phyloP scores from a whole-genome alignment of 164 flowering plant genomes.

The Umbilicus rupestris region DNA sequence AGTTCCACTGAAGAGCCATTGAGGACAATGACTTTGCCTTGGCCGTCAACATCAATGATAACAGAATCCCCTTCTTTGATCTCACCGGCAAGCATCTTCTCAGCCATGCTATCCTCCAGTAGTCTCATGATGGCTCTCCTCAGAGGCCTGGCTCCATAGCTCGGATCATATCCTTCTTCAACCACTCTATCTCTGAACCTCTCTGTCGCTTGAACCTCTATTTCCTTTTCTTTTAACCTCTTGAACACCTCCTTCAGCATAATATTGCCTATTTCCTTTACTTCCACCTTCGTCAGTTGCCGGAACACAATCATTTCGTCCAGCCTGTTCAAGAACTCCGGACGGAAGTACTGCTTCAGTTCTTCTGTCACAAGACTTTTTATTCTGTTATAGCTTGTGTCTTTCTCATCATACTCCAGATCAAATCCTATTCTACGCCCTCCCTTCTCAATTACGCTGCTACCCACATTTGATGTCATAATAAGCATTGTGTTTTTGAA shows the following conservation, averaged over 20 bases:
- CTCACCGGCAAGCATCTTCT: slow-evolving; percentile 19
- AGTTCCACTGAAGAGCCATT: slow-evolving; percentile 1
- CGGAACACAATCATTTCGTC: slow-evolving; percentile 29
- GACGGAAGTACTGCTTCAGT: slow-evolving; percentile 21
- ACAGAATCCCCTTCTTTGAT: slow-evolving; percentile 21
- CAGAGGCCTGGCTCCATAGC: slow-evolving; percentile 31
- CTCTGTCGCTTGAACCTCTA: slow-evolving; percentile 16
- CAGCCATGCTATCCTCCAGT: slow-evolving; percentile 26
- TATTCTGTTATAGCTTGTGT: slow-evolving; percentile 11
- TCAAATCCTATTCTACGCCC: slow-evolving; percentile 17
- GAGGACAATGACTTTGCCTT: slow-evolving; percentile 9
- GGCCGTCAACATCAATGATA: slow-evolving; percentile 14
- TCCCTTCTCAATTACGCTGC: slow-evolving; percentile 15
- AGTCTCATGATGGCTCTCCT: slow-evolving; percentile 23
- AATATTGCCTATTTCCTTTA: slow-evolving; percentile 22
- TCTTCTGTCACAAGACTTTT: slow-evolving; percentile 20
- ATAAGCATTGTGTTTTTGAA: slow-evolving; percentile 27
- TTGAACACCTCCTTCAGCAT: slow-evolving; percentile 20
- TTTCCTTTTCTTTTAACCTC: slow-evolving; percentile 16
- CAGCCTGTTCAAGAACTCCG: slow-evolving; percentile 28
- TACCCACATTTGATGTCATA: slow-evolving; percentile 30
- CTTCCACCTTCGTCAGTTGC: slow-evolving; percentile 16
- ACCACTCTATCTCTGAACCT: slow-evolving; percentile 18
- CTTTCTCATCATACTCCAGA: slow-evolving; percentile 9
- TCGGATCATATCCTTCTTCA: slow-evolving; percentile 24